These are phyloP conservation scores for Xylaria curta DNA, from an alignment of 495 filamentous ascomycete species.

Conservation along the genomic window DNA sequence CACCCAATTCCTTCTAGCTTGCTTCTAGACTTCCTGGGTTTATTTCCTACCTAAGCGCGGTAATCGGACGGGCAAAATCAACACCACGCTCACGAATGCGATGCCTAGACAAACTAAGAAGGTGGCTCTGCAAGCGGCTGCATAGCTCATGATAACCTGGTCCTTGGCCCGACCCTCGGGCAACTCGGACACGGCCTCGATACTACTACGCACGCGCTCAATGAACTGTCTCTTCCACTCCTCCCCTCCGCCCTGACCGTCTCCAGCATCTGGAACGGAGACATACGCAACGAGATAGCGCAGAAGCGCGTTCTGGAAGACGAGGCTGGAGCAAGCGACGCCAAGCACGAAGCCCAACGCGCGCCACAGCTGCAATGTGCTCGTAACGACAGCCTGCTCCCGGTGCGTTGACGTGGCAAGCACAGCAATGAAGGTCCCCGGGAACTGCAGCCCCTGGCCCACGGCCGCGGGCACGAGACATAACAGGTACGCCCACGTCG, in stretches of 20 bases:
- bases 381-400: slow-evolving; percentile 79
- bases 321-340: slow-evolving; percentile 71
- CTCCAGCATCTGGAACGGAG: slow-evolving; percentile 54
- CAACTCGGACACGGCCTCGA: slow-evolving; percentile 51
- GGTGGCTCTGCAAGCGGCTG: slow-evolving; percentile 60
- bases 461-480: slow-evolving; percentile 66
- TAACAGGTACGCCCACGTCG: slow-evolving; percentile 64
- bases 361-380: slow-evolving; percentile 71
- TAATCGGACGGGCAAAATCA: slow-evolving; percentile 59
- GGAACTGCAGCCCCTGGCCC: slow-evolving; percentile 71
- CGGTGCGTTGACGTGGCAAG: slow-evolving; percentile 69
- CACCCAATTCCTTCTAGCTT: neutral
- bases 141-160: slow-evolving; percentile 66
- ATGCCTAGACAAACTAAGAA: slow-evolving; percentile 60
- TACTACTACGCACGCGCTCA: slow-evolving; percentile 46
- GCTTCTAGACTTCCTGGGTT: too few relatives aligned
- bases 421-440: slow-evolving; percentile 68
- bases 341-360: slow-evolving; percentile 75
- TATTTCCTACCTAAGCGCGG: slow-evolving; percentile 54
- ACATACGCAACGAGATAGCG: slow-evolving; percentile 65
- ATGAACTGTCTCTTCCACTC: slow-evolving; percentile 45
- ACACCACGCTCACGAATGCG: slow-evolving; percentile 53
- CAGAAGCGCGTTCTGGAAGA: slow-evolving; percentile 74
- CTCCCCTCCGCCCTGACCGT: slow-evolving; percentile 40
- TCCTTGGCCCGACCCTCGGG: slow-evolving; percentile 39